phyloP scores from a whole-genome alignment of 768 basidiomycete species.

The Suillus alpinus region DNA sequence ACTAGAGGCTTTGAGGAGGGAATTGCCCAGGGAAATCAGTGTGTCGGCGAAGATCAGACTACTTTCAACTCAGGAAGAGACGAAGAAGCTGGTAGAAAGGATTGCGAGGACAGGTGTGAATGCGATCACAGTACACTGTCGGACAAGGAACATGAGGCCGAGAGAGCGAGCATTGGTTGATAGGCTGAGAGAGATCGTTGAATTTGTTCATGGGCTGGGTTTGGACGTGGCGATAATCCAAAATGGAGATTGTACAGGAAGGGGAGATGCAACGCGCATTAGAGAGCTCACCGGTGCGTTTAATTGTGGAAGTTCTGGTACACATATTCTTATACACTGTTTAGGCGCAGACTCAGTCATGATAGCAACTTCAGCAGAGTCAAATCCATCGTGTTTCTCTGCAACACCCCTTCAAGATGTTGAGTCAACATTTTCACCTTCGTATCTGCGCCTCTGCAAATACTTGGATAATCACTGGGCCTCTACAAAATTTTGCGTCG shows the following conservation, averaged over 20 bases:
- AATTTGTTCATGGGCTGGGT: constrained; percentile 73
- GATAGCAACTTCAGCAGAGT: constrained; percentile 94
- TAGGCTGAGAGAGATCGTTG: constrained; percentile 80
- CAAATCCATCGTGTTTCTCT: constrained; percentile 88
- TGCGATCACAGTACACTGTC: constrained; percentile 90
- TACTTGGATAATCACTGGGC: constrained; percentile 80
- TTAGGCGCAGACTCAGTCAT: constrained; percentile 86
- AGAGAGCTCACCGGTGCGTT: constrained; percentile 68
- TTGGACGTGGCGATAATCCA: constrained; percentile 84
- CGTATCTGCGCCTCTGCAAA: constrained; percentile 69
- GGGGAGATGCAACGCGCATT: constrained; percentile 75
- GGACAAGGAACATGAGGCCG: constrained; percentile 89
- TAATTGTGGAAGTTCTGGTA: background rate
- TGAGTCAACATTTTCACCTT: constrained; percentile 63
- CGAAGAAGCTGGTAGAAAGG: constrained; percentile 82
- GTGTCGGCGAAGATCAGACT: constrained; percentile 95
- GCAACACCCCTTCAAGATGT: constrained; percentile 64
- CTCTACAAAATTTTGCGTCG: constrained; percentile 84
- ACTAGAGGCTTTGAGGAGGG: constrained; percentile 69
- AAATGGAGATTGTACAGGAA: constrained; percentile 88
- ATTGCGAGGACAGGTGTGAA: constrained; percentile 87
- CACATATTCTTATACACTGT: constrained; percentile 1
- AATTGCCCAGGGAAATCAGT: constrained; percentile 73
- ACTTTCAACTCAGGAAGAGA: constrained; percentile 82
- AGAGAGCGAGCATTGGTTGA: constrained; percentile 75